These are phyloP conservation scores for Selaginella moellendorffii DNA, from an alignment of 75 land plant species.

Conservation along the genomic window DNA sequence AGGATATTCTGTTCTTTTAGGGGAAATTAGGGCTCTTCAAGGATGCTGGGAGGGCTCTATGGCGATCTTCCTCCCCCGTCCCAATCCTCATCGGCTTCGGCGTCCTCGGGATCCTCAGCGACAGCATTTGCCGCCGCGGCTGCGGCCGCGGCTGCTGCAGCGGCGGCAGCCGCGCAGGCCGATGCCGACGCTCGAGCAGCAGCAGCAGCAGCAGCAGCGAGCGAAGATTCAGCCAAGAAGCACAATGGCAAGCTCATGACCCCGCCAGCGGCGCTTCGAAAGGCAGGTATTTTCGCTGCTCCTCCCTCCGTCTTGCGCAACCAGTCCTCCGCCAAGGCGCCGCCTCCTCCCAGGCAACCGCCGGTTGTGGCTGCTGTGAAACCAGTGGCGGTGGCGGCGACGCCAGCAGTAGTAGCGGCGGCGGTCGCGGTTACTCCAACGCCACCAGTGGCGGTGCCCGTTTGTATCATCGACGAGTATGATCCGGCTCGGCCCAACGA, in stretches of 20 bases:
- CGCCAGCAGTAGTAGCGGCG: not conserved
- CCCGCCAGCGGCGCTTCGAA: conserved; percentile 20
- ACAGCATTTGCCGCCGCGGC: conserved; percentile 17
- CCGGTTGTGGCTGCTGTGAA: not conserved
- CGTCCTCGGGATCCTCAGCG: conserved; percentile 56
- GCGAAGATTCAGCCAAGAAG: not conserved
- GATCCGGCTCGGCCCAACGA: conserved; percentile 93
- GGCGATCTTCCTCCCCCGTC: conserved; percentile 95
- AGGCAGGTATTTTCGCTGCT: conserved; percentile 20
- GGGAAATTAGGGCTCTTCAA: not conserved
- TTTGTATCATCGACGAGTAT: conserved; percentile 68
- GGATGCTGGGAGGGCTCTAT: conserved; percentile 88
- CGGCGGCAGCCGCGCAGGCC: not conserved
- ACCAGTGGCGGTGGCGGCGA: not conserved
- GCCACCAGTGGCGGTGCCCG: conserved; percentile 42
- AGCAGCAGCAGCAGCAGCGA: too few relatives aligned
- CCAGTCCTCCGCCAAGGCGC: not conserved
- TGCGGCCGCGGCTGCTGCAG: not conserved
- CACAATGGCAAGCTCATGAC: not conserved
- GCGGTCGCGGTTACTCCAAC: not conserved
- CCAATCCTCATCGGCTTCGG: conserved; percentile 33
- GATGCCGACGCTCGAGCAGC: not conserved
- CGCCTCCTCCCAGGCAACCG: too few relatives aligned
- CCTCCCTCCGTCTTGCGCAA: not conserved
- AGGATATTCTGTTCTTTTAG: too few relatives aligned